Percentiles rank a stretch among this genome's conserved stretches.
phyloP scores from a whole-genome alignment of 2,329 filamentous ascomycete species.

The Trichoderma sp. region DNA sequence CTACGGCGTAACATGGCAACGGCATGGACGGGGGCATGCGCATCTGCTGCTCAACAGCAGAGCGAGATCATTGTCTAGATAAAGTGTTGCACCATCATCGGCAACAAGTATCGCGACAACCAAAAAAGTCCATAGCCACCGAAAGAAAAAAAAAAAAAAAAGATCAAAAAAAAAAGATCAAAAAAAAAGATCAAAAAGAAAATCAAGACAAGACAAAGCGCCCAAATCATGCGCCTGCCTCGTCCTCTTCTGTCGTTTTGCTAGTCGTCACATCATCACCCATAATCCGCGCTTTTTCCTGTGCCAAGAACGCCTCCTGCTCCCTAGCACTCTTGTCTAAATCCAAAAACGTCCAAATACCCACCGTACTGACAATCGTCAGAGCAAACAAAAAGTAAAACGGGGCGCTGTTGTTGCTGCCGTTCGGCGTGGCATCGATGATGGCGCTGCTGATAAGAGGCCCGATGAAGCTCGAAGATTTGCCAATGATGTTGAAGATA shows the following conservation, averaged over 20 bases:
- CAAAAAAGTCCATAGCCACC: not conserved
- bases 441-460: conserved; percentile 67
- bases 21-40: conserved; percentile 4
- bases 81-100: conserved; percentile 2
- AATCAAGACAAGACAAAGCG: too few relatives aligned
- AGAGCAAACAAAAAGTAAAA: conserved; percentile 65
- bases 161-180: not conserved
- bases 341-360: conserved; percentile 56
- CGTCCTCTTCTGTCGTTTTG: not conserved
- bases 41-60: conserved; percentile 13
- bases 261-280: conserved; percentile 1
- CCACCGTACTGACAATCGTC: conserved; percentile 51
- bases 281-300: conserved; percentile 27
- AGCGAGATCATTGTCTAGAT: conserved; percentile 20
- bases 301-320: conserved; percentile 52
- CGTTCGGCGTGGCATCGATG: conserved; percentile 55
- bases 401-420: conserved; percentile 56
- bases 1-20: not conserved
- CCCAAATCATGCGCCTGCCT: not conserved
- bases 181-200: not conserved
- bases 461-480: conserved; percentile 65
- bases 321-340: conserved; percentile 58
- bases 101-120: conserved; percentile 10
- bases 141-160: not conserved
- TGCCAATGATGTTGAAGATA: conserved; percentile 65